phyloP scores from a whole-genome alignment of 2,329 filamentous ascomycete genomes.

The Cyphellophora attinorum region DNA sequence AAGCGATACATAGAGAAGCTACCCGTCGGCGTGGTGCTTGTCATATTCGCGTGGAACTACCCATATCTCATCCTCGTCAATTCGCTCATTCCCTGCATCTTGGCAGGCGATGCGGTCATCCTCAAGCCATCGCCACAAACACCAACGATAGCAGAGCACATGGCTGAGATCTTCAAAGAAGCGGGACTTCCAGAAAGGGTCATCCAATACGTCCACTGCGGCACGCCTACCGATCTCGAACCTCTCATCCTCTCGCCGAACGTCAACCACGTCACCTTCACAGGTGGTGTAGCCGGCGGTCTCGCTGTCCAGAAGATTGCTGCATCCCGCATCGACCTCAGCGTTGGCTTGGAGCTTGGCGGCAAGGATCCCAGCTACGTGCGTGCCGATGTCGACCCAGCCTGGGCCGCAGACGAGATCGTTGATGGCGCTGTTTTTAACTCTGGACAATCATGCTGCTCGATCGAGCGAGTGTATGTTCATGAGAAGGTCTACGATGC shows the following conservation, averaged over 20 bases:
- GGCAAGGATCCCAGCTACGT: slow-evolving; percentile 94
- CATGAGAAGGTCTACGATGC: slow-evolving; percentile 73
- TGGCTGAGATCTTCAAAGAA: slow-evolving; percentile 64
- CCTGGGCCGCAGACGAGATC: slow-evolving; percentile 88
- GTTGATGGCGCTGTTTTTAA: slow-evolving; percentile 96
- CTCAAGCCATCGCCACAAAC: slow-evolving; percentile 93
- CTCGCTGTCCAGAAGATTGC: slow-evolving; percentile 78
- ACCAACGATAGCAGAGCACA: slow-evolving; percentile 79
- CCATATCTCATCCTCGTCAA: slow-evolving; percentile 91
- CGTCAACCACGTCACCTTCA: slow-evolving; percentile 81
- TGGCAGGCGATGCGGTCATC: slow-evolving; percentile 84
- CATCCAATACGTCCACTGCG: slow-evolving; percentile 86
- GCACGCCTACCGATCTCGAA: slow-evolving; percentile 67
- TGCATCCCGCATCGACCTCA: slow-evolving; percentile 51
- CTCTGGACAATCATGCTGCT: slow-evolving; percentile 95
- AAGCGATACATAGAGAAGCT: slow-evolving; percentile 82
- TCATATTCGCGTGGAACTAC: slow-evolving; percentile 97
- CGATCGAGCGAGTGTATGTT: slow-evolving; percentile 85
- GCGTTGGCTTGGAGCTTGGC: slow-evolving; percentile 81
- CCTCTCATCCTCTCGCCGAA: slow-evolving; percentile 66
- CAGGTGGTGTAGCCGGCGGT: slow-evolving; percentile 81
- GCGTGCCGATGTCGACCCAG: slow-evolving; percentile 72
- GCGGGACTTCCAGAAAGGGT: slow-evolving; percentile 77
- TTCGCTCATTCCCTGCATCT: slow-evolving; percentile 80
- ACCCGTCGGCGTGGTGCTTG: slow-evolving; percentile 75